Percentiles rank a stretch among this genome's conserved stretches.
Evolutionary conservation across 2,329 filamentous ascomycete species (phyloP).

Genomic region (Verruconis gallopava): DNA sequence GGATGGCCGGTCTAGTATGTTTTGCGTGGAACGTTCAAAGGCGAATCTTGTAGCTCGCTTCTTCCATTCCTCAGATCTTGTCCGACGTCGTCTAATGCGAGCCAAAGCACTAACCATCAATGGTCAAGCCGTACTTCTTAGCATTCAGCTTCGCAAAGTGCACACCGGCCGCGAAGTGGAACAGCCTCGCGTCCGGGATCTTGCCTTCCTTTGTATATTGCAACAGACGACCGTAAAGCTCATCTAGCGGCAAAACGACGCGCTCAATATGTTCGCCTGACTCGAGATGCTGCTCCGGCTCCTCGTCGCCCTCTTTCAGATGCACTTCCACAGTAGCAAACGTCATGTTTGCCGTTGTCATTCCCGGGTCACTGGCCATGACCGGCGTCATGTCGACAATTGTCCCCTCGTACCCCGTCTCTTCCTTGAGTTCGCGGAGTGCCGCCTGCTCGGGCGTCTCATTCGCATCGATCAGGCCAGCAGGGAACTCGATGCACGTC

Average conservation of each 20-base stretch:
- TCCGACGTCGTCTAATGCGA: too few relatives aligned
- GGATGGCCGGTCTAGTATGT: too few relatives aligned
- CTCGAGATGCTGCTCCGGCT: constrained; percentile 57
- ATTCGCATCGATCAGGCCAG: constrained; percentile 47
- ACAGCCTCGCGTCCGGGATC: constrained; percentile 45
- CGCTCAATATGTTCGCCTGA: constrained; percentile 75
- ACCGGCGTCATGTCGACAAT: constrained; percentile 26
- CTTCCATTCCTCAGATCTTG: too few relatives aligned
- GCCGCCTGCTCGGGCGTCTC: constrained; percentile 46
- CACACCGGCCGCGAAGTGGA: constrained; percentile 47
- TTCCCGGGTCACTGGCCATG: constrained; percentile 31
- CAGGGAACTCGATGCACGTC: constrained; percentile 48
- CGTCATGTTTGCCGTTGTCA: constrained; percentile 31
- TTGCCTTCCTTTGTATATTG: constrained; percentile 35
- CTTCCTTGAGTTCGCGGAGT: constrained; percentile 48
- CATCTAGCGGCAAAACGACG: constrained; percentile 52
- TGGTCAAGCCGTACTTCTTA: constrained; percentile 5
- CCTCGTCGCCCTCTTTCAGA: constrained; percentile 52
- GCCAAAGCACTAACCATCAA: neutral
- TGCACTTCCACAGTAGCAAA: constrained; percentile 66
- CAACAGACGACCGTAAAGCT: constrained; percentile 46
- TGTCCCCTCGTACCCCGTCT: constrained; percentile 49
- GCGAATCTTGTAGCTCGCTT: too few relatives aligned
- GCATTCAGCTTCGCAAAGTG: constrained; percentile 29
- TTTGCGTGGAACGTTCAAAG: too few relatives aligned